Percentiles rank a stretch among this genome's conserved stretches.
These are phyloP conservation scores for Osmanthus fragrans DNA, from an alignment of 257 asterid species.

Conservation along the genomic window DNA sequence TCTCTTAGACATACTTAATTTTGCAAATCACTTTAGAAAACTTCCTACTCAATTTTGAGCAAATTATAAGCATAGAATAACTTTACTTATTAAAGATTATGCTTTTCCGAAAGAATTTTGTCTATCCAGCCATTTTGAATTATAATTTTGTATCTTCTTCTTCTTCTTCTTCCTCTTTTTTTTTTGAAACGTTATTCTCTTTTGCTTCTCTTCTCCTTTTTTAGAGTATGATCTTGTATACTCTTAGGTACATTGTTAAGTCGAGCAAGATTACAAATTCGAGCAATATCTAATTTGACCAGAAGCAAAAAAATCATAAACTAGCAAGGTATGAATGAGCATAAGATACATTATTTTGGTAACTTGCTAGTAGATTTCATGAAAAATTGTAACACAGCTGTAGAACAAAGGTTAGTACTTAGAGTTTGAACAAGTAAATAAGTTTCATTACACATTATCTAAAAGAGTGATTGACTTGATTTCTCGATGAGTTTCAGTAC, in stretches of 20 bases:
- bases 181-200: no score
- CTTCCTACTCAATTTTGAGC: neutral
- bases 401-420: neutral
- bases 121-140: no score
- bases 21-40: neutral
- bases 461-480: neutral
- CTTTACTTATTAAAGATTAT: neutral
- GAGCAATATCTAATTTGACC: neutral
- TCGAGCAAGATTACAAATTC: neutral
- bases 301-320: no score
- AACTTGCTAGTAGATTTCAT: neutral
- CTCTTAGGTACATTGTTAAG: no score
- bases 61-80: neutral
- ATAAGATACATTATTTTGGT: neutral
- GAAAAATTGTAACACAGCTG: neutral
- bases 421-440: neutral
- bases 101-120: neutral
- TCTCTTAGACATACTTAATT: neutral
- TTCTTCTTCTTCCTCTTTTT: no score
- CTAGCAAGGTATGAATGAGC: neutral
- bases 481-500: neutral
- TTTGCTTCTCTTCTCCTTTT: neutral
- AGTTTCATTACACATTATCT: neutral
- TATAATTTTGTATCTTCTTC: no score
- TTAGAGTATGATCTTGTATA: no score